Percentiles rank a stretch among this genome's conserved stretches.
These are phyloP conservation scores for Phytophthora pseudosyringae DNA, from an alignment of 352 stramenopile genomes.

Conservation along the genomic window DNA sequence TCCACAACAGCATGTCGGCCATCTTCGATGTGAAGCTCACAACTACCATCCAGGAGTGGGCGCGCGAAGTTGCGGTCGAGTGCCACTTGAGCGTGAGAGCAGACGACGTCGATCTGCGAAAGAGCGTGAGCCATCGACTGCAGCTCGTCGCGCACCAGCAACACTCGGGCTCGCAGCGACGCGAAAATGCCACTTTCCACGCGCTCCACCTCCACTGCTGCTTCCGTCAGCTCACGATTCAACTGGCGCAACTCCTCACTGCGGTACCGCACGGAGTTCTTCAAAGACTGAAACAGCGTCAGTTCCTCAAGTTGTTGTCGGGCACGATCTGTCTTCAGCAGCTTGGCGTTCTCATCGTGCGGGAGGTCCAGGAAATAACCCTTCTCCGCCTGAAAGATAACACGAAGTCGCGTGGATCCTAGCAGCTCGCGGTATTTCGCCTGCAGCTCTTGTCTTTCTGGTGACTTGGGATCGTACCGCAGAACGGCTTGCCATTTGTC, in stretches of 20 bases:
- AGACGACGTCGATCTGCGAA: slow-evolving; percentile 66
- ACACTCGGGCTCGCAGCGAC: slow-evolving; percentile 38
- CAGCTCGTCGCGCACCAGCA: slow-evolving; percentile 40
- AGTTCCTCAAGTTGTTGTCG: slow-evolving; percentile 43
- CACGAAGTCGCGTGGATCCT: slow-evolving; percentile 59
- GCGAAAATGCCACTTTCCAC: slow-evolving; percentile 71
- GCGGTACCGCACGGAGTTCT: slow-evolving; percentile 72
- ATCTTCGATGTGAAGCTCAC: slow-evolving; percentile 69
- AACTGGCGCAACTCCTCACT: slow-evolving; percentile 67
- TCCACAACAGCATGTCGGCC: slow-evolving; percentile 76
- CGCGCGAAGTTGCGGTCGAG: slow-evolving; percentile 69
- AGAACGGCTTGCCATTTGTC: slow-evolving; percentile 68
- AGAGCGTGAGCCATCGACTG: slow-evolving; percentile 60
- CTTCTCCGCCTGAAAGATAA: slow-evolving; percentile 66
- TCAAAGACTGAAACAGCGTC: slow-evolving; percentile 68
- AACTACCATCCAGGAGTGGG: slow-evolving; percentile 58
- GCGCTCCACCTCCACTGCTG: slow-evolving; percentile 53
- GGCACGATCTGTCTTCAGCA: slow-evolving; percentile 37
- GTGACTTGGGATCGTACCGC: slow-evolving; percentile 46
- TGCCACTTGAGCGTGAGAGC: slow-evolving; percentile 71
- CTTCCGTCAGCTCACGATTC: slow-evolving; percentile 68
- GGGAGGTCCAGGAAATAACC: slow-evolving; percentile 75
- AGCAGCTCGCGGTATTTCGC: slow-evolving; percentile 64
- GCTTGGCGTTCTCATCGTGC: slow-evolving; percentile 60
- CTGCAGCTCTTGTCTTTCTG: slow-evolving; percentile 55